Conservation (phyloP, 768 basidiomycete species). For the Sarcodon sp. region DNA sequence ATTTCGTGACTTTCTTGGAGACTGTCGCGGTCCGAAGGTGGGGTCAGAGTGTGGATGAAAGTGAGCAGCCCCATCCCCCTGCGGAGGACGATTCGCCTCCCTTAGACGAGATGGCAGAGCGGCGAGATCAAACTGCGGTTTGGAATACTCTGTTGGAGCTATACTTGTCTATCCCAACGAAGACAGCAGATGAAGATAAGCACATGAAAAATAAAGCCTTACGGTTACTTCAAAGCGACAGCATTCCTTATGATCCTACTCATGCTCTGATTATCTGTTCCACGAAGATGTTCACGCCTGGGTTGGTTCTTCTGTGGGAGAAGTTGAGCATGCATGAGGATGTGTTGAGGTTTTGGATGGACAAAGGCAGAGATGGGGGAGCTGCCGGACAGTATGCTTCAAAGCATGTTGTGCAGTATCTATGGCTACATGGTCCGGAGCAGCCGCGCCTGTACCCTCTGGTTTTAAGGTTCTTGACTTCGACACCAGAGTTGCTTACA, state of each 20-base stretch:
- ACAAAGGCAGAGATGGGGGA: constrained; percentile 31
- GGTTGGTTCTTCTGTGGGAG: constrained; percentile 88
- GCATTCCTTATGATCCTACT: constrained; percentile 68
- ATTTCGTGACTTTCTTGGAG: constrained; percentile 84
- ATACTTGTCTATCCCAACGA: constrained; percentile 53
- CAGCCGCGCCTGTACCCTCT: constrained; percentile 76
- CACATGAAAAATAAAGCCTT: constrained; percentile 54
- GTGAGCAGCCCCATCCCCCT: constrained; percentile 8
- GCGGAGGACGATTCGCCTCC: not conserved
- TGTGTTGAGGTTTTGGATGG: constrained; percentile 88
- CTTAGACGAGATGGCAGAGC: constrained; percentile 36
- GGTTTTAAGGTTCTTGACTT: constrained; percentile 83
- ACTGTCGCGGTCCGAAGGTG: constrained; percentile 70
- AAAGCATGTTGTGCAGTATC: constrained; percentile 53
- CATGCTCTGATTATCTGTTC: constrained; percentile 96
- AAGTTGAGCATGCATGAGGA: constrained; percentile 94
- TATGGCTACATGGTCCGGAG: constrained; percentile 58
- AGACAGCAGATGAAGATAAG: constrained; percentile 13
- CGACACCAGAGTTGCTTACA: constrained; percentile 57
- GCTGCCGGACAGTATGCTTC: constrained; percentile 23
- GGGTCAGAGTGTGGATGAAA: constrained; percentile 53
- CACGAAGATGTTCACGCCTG: constrained; percentile 65
- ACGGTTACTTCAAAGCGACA: constrained; percentile 45
- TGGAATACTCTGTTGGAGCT: constrained; percentile 96
- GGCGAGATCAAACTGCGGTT: constrained; percentile 65